Evolutionary conservation across 345 rosid species (phyloP).

Genomic region (Tarenaya hassleriana): DNA sequence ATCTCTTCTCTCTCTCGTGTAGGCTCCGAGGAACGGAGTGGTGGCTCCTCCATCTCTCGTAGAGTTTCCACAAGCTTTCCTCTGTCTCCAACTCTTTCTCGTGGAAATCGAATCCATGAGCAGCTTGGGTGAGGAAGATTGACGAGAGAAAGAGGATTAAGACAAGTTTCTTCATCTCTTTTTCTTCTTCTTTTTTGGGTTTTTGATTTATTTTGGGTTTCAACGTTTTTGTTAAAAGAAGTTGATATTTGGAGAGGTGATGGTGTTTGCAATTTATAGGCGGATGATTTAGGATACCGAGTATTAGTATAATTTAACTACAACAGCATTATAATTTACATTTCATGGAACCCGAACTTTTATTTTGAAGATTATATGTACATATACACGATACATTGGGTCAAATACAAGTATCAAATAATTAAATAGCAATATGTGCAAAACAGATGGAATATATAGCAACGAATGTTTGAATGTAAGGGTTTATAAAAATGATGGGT

Average conservation of each 20-base stretch:
- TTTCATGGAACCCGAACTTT: no score
- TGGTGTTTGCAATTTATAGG: slow-evolving; percentile 13
- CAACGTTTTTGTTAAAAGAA: no score
- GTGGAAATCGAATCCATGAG: slow-evolving; percentile 49
- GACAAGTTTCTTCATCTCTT: slow-evolving; percentile 29
- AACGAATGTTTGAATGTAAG: no score
- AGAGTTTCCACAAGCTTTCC: slow-evolving; percentile 57
- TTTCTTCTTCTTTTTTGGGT: slow-evolving; percentile 1
- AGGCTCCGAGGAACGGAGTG: slow-evolving; percentile 68
- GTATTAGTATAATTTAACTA: no score
- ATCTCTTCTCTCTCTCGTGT: slow-evolving; percentile 53
- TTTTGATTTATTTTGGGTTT: no score
- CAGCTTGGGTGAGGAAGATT: slow-evolving; percentile 33
- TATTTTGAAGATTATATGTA: no score
- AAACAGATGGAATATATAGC: no score
- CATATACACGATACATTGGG: no score
- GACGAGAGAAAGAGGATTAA: slow-evolving; percentile 33
- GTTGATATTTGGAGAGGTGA: slow-evolving; percentile 9
- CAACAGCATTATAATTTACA: no score
- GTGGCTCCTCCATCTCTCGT: slow-evolving; percentile 84
- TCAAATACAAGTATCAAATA: no score
- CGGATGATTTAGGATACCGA: slow-evolving; percentile 16
- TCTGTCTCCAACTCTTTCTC: slow-evolving; percentile 58
- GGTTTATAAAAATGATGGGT: no score
- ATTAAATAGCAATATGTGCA: no score